Percentiles rank a stretch among this genome's conserved stretches.
phyloP scores from a whole-genome alignment of 768 basidiomycete genomes.

The Stropharia rugosoannulata region DNA sequence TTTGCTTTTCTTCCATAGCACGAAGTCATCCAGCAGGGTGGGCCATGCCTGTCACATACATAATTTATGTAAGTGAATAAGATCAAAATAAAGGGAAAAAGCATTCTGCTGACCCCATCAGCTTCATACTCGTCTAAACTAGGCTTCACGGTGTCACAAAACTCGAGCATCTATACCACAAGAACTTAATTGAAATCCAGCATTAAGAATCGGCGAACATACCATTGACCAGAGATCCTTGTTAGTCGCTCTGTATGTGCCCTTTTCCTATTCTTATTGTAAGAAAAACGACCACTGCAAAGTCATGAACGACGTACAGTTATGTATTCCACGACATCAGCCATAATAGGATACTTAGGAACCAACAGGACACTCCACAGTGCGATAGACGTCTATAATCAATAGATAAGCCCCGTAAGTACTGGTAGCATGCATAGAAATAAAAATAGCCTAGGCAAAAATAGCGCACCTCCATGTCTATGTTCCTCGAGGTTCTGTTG shows the following conservation, averaged over 20 bases:
- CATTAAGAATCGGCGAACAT: slow-evolving; percentile 15
- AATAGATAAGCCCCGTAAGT: not conserved
- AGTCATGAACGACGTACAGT: slow-evolving; percentile 37
- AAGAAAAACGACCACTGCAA: not conserved
- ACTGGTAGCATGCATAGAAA: not conserved
- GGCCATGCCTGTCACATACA: slow-evolving; percentile 69
- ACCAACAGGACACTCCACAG: slow-evolving; percentile 75
- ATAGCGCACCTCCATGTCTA: slow-evolving; percentile 73
- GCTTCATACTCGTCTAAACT: slow-evolving; percentile 68
- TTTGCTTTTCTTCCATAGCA: slow-evolving; percentile 54
- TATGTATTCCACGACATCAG: slow-evolving; percentile 68
- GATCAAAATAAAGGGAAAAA: not conserved
- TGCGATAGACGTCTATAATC: slow-evolving; percentile 59
- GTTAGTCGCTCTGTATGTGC: slow-evolving; percentile 73
- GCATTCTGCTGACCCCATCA: slow-evolving; percentile 58
- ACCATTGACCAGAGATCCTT: slow-evolving; percentile 90
- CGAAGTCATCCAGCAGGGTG: slow-evolving; percentile 78
- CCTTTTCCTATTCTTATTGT: slow-evolving; percentile 37
- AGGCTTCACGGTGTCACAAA: slow-evolving; percentile 60
- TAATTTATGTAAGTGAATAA: not conserved
- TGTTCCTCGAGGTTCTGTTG: slow-evolving; percentile 49
- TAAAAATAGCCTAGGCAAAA: not conserved
- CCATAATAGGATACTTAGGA: slow-evolving; percentile 65
- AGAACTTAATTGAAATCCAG: slow-evolving; percentile 4
- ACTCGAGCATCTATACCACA: slow-evolving; percentile 64